Evolutionary conservation across 73 alveolate species (phyloP).

Genomic region (Paramecium octaurelia): DNA sequence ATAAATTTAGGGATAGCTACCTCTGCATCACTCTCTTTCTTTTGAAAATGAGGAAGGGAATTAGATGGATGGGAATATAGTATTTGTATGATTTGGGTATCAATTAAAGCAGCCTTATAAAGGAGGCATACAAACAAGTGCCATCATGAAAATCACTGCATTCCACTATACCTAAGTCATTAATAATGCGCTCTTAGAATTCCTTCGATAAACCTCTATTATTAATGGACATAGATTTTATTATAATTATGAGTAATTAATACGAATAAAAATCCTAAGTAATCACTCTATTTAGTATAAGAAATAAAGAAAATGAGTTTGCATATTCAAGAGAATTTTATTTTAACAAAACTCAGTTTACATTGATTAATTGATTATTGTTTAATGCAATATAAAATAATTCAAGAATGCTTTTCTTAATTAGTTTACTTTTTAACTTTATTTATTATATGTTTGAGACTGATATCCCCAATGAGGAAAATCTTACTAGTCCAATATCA

Average conservation of each 20-base stretch:
- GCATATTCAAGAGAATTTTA: background rate
- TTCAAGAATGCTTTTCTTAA: background rate
- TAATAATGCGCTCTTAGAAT: background rate
- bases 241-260: background rate
- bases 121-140: constrained; percentile 48
- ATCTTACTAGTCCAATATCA: no score
- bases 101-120: constrained; percentile 12
- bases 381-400: no score
- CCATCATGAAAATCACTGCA: constrained; percentile 62
- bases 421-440: background rate
- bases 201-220: constrained; percentile 26
- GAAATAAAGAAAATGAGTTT: no score
- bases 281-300: no score
- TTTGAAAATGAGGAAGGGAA: constrained; percentile 57
- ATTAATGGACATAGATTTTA: background rate
- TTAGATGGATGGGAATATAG: constrained; percentile 59
- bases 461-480: background rate
- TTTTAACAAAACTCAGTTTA: background rate
- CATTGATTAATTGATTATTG: background rate
- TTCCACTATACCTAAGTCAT: constrained; percentile 39
- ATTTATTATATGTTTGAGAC: background rate
- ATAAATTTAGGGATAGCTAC: background rate
- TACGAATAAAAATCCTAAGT: background rate
- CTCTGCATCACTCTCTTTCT: constrained; percentile 48
- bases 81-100: constrained; percentile 58